phyloP scores from a whole-genome alignment of 2,329 filamentous ascomycete genomes.

The Fusarium sp. region DNA sequence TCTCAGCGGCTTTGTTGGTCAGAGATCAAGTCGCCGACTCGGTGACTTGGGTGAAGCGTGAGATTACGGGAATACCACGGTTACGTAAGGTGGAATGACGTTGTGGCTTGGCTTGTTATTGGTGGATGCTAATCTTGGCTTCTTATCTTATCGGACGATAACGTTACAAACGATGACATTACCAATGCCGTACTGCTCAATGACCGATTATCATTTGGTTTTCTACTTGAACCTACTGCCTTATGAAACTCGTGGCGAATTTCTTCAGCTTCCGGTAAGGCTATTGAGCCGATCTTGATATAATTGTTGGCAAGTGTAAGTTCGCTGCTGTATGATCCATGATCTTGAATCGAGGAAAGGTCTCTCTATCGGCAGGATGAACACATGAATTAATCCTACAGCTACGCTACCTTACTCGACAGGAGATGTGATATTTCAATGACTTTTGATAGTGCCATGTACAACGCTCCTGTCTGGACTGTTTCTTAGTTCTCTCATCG shows the following conservation, averaged over 20 bases:
- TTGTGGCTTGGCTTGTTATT: neutral
- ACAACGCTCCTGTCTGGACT: neutral
- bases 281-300: no score
- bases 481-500: fast-evolving
- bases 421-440: neutral
- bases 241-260: no score
- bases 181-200: neutral
- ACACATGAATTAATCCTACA: neutral
- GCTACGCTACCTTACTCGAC: fast-evolving
- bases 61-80: neutral
- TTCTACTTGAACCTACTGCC: no score
- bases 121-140: neutral
- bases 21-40: slow-evolving; percentile 14
- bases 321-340: neutral
- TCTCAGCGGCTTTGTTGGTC: neutral
- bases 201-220: no score
- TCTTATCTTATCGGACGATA: neutral
- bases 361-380: neutral
- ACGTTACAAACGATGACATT: neutral
- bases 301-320: no score
- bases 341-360: neutral
- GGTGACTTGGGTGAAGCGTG: neutral
- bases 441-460: no score
- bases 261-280: no score
- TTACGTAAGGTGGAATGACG: neutral